A percentile compares a stretch with the other conserved stretches of the same genome.
Conservation (phyloP, 1,139 yeast genomes). For the Debaryomyces robertsiae region DNA sequence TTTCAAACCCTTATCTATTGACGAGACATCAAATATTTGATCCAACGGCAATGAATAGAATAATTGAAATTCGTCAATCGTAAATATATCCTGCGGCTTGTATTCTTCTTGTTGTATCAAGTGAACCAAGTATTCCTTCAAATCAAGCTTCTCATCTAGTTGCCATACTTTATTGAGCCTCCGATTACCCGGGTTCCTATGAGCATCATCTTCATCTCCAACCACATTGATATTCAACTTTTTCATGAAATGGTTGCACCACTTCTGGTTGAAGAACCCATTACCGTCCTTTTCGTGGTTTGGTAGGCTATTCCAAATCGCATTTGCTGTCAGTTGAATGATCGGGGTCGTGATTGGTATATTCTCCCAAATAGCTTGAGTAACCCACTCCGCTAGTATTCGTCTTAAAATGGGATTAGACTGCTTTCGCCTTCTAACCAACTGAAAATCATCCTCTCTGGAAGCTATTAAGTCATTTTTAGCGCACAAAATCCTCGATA, state of each 20-base stretch:
- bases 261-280: slow-evolving; percentile 64
- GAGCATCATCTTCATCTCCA: slow-evolving; percentile 48
- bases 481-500: slow-evolving; percentile 59
- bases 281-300: slow-evolving; percentile 58
- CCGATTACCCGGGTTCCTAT: slow-evolving; percentile 30
- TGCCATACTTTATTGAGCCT: slow-evolving; percentile 62
- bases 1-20: slow-evolving; percentile 48
- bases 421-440: slow-evolving; percentile 57
- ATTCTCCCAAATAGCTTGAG: slow-evolving; percentile 68
- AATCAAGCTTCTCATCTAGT: slow-evolving; percentile 55
- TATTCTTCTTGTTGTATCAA: slow-evolving; percentile 38
- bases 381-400: slow-evolving; percentile 67
- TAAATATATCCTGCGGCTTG: slow-evolving; percentile 56
- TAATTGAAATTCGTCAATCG: slow-evolving; percentile 62
- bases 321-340: slow-evolving; percentile 63
- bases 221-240: slow-evolving; percentile 55
- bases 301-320: slow-evolving; percentile 65
- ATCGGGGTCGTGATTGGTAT: slow-evolving; percentile 67
- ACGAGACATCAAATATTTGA: slow-evolving; percentile 53
- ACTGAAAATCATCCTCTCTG: slow-evolving; percentile 58
- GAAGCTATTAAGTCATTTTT: slow-evolving; percentile 60
- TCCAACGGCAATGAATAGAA: slow-evolving; percentile 65
- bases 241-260: slow-evolving; percentile 62
- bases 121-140: slow-evolving; percentile 37
- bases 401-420: slow-evolving; percentile 58